Evolutionary conservation across 208 protist species (phyloP), one percentile per base, ranked within the genome.

Genomic region (Trichomonas vaginalis): DNA sequence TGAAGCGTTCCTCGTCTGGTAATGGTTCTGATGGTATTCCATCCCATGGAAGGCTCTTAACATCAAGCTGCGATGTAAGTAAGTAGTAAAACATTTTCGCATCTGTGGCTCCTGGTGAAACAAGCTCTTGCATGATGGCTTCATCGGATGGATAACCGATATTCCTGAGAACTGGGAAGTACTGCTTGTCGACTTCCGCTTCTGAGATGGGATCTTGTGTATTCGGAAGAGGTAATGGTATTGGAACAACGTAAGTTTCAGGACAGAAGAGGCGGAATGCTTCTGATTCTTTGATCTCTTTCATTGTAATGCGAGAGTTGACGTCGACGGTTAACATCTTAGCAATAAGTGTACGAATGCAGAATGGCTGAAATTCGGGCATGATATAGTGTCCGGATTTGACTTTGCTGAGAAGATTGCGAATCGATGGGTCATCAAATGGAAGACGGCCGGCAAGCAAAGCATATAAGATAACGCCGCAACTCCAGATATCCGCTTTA

Each of bases 401-500:
- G 17, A 88, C 42, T 39, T 88, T 42, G 0, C 21, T 40, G 9
- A 95, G n/a, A 27, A 70, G 21, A 35, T 79, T 79, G n/a, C 82
- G 15, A 96, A 95, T 88, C 0, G 80, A 95, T 45, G 95, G 95
- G 37, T 92, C 86, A 51, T 92, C 45, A 51, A 92, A 92, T 27
- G 86, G 86, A 48, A 92, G 86, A 9, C 86, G 23, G 35, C 86
- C 86, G 45, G 70, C 47, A 23, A 96, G 56, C 49, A 96, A 56
- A 0, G 95, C 95, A 27, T 96, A 96, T 23, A 96, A 79, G 32
- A 96, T 96, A 42, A 96, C 79, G 15, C 95, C 95, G 39, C 88
- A 95, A 17, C 87, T 70, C 95, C 95, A 96, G 17, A 96, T 37
- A 47, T 96, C 95, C 32, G 95, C 95, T 32, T 32, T 40, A 1